Conservation (phyloP, 2,329 filamentous ascomycete genomes). For the Scedosporium aurantiacum region DNA sequence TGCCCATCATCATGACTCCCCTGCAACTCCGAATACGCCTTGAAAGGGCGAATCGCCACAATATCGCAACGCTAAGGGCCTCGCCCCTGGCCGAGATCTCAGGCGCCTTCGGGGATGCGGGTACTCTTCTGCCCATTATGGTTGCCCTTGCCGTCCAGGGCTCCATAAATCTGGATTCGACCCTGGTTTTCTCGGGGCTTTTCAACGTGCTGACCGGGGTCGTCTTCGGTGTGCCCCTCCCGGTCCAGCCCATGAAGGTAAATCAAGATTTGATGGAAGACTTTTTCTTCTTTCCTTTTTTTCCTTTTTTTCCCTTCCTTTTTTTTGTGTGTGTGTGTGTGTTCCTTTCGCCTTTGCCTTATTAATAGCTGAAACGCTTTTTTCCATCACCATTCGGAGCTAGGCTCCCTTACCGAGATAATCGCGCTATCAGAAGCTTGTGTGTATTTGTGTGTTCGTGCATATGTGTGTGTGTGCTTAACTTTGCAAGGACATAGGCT, state of each 20-base stretch:
- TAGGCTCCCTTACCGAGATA: no score
- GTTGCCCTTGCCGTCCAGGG: conserved; percentile 70
- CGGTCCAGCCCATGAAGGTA: conserved; percentile 78
- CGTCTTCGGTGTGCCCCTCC: conserved; percentile 77
- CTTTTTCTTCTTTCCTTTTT: not conserved
- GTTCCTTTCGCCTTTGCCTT: no score
- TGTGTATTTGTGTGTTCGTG: not conserved
- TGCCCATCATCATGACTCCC: not conserved
- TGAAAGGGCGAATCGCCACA: conserved; percentile 29
- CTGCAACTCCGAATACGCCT: not conserved
- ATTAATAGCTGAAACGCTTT: no score
- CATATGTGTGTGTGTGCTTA: not conserved
- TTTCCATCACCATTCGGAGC: no score
- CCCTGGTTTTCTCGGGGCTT: conserved; percentile 76
- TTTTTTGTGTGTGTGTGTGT: not conserved
- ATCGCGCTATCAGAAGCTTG: no score
- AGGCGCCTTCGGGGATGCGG: conserved; percentile 76
- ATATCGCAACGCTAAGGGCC: conserved; percentile 34
- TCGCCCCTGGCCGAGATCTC: conserved; percentile 63
- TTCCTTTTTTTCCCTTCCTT: not conserved
- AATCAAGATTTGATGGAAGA: not conserved
- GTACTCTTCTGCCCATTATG: conserved; percentile 80
- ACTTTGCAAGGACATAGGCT: conserved; percentile 34
- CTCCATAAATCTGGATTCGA: conserved; percentile 72
- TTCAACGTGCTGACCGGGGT: conserved; percentile 78